Base-by-base conservation (phyloP, 2,329 filamentous ascomycete species). In the Fusarium sororula region DNA sequence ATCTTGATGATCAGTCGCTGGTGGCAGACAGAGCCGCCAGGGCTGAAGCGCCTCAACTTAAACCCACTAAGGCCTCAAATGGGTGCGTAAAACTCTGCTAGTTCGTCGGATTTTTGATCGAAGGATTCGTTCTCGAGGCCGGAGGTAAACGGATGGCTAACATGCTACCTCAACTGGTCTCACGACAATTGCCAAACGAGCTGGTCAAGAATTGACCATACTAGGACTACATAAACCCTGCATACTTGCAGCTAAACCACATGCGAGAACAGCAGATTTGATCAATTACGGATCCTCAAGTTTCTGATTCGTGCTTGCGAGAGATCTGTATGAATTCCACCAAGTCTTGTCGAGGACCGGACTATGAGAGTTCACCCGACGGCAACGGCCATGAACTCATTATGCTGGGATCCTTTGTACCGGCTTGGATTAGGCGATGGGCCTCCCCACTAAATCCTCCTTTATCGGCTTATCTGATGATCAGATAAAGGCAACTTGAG, bases 391-490 rank as follows among this genome's bases (percentile, higher is more conserved):
- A 48, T n/a, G n/a, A 24, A 41, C 35, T 26, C 22, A 47, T 28
- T 54, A 18, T 32, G 24, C 26, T 37, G 24, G 37, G 41, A 30
- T 53, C 13, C 7, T 37, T 41, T 32, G 35, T 32, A 39, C 59
- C 15, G 17, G 15, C n/a, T 51, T 47, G 39, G 47, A 53, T 35
- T 35, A 57, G 39, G 39, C 57, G 26, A 57, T 32, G 22, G 28
- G 11, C 8, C 24, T 50, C 20, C 24, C 58, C 47, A 50, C 63
- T 44, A 35, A 56, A 57, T n/a, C 24, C 60, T 54, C 35, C 41
- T 54, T 39, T 55, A 48, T 59, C 55, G 63, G 54, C 70, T 70
- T 63, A 73, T 74, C 67, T 54, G 72, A 74, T 72, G 45, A 72
- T 75, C 72, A 67, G 72, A 75, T 75, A 75, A 75, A 42, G 22